Conservation (phyloP, 805 yeast genomes). For the Barnettozyma wickerhamii region DNA sequence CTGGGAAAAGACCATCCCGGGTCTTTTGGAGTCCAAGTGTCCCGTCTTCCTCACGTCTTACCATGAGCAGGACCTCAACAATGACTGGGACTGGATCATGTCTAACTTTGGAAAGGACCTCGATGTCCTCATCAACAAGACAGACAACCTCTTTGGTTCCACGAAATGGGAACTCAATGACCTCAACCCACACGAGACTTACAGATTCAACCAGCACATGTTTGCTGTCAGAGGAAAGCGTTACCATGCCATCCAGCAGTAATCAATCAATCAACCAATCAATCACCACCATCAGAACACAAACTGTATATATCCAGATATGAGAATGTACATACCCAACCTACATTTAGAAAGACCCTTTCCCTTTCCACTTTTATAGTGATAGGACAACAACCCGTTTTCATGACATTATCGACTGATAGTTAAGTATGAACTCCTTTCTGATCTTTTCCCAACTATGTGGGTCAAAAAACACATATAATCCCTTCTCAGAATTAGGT, state of each 20-base stretch:
- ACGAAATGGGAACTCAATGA: conserved; percentile 96
- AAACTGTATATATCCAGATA: conserved; percentile 36
- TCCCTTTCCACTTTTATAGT: too few species aligned
- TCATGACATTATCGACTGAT: conserved; percentile 55
- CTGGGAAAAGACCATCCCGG: conserved; percentile 85
- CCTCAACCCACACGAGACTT: conserved; percentile 86
- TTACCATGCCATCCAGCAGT: conserved; percentile 69
- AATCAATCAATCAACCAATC: too few species aligned
- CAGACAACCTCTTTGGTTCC: conserved; percentile 71
- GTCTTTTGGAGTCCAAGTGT: conserved; percentile 88
- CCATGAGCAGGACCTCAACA: conserved; percentile 64
- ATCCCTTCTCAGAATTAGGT: conserved; percentile 86
- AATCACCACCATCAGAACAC: too few species aligned
- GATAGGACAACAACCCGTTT: too few species aligned
- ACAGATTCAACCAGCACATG: conserved; percentile 83
- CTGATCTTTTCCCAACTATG: conserved; percentile 93
- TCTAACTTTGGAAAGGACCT: conserved; percentile 66
- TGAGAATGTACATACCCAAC: too few species aligned
- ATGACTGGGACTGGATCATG: conserved; percentile 70
- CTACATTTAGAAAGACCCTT: background rate
- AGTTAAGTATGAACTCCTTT: conserved; percentile 56
- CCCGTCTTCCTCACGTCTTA: conserved; percentile 88
- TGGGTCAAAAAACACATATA: conserved; percentile 93
- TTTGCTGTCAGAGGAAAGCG: conserved; percentile 96
- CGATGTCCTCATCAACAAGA: conserved; percentile 75